Base-by-base conservation (phyloP, 129 eudicot genomes). In the Centella asiatica region DNA sequence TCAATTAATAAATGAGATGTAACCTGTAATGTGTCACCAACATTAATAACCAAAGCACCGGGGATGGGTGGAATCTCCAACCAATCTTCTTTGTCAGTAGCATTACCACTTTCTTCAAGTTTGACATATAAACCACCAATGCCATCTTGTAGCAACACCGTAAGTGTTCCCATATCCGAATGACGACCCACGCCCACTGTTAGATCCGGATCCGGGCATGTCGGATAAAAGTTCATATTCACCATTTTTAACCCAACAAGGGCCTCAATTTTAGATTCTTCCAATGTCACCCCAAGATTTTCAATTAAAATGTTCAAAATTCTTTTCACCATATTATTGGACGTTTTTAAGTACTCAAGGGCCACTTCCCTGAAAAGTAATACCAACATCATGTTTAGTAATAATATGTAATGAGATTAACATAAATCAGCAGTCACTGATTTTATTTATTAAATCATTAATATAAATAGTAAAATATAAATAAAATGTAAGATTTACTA, bases 151-250 rank as follows among this genome's bases (percentile, higher is more conserved):
- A 77, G 68, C 27, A 81, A 64, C 13, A 81, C 71, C 0, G 83
- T 81, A 23, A 81, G 64, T n/a, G 62, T 69, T 40, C 74, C 77
- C 74, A 77, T 53, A 56, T 81, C 87, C 0, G 79, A 80, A 65
- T 80, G 86, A 23, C 74, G 63, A 2, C 69, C 79, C 32, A 80
- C 86, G 0, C 86, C 86, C 19, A 80, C 74, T 0, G 86, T 80
- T 26, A 80, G 69, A 39, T 80, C 86, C 0, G 87, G 83, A 31
- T 73, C 67, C 13, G 87, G 87, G 62, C 83, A 77, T 19, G 52
- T 36, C 3, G 80, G 80, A 70, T 81, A 77, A 60, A 64, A 73
- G 72, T 73, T 81, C 72, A 77, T 69, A 69, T 70, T 70, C 7
- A 81, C 80, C 72, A 63, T 57, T 34, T 54, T 81, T 3, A 28